phyloP scores from a whole-genome alignment of 2,329 filamentous ascomycete genomes.

The Aureobasidium sp. region DNA sequence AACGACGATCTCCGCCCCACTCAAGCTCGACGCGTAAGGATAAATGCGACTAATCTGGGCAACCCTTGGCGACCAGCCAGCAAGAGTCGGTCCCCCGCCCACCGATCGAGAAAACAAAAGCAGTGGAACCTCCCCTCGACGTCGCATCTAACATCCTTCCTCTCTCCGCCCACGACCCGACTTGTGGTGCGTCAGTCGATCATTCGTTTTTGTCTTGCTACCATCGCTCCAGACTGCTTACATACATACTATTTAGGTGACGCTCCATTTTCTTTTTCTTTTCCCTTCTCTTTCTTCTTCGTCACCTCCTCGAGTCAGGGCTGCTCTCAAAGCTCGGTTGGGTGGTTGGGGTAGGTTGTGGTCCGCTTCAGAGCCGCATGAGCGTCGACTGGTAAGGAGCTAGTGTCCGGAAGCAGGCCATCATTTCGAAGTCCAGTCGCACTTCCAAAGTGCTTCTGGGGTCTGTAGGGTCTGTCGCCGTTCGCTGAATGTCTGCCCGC shows the following conservation, averaged over 20 bases:
- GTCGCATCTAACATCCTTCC: no score
- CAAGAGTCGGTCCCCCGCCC: no score
- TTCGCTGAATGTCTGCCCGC: not conserved
- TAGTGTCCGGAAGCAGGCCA: slow-evolving; percentile 12
- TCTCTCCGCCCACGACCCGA: no score
- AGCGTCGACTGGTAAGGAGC: not conserved
- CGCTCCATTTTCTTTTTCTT: not conserved
- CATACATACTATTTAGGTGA: slow-evolving; percentile 5
- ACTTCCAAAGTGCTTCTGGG: not conserved
- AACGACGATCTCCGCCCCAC: no score
- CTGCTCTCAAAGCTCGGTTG: slow-evolving; percentile 5
- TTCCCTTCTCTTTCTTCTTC: no score
- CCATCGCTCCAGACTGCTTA: not conserved
- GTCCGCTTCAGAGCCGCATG: not conserved
- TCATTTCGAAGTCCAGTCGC: not conserved
- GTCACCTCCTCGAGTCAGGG: not conserved
- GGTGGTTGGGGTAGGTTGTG: slow-evolving; percentile 6
- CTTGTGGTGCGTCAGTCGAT: no score
- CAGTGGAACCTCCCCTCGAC: no score
- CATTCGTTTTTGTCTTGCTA: not conserved
- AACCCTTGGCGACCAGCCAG: no score
- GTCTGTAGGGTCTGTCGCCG: slow-evolving; percentile 11
- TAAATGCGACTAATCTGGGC: no score
- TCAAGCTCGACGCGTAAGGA: no score
- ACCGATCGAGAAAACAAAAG: no score